Percentiles rank a stretch among this genome's conserved stretches.
phyloP scores from a whole-genome alignment of 1,284 basidiomycete species.

The Wolfiporia cocos region DNA sequence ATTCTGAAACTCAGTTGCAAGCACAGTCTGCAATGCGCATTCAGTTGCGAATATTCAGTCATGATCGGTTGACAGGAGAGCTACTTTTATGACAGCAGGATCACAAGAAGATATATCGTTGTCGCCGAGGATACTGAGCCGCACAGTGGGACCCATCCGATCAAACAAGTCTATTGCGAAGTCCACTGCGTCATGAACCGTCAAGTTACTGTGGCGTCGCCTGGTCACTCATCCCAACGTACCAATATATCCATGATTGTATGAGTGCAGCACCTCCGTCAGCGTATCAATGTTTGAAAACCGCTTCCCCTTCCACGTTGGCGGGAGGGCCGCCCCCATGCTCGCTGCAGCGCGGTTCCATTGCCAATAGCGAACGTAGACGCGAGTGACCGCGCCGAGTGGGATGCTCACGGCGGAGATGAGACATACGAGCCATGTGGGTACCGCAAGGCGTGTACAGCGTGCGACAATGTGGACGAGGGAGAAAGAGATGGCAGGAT shows the following conservation, averaged over 20 bases:
- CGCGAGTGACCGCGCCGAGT: background rate
- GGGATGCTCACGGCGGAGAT: too few relatives aligned
- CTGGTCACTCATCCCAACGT: too few relatives aligned
- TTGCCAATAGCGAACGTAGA: constrained; percentile 3
- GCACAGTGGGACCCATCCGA: constrained; percentile 12
- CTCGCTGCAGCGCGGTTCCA: constrained; percentile 9
- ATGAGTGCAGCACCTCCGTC: constrained; percentile 4
- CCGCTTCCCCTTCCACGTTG: constrained; percentile 10
- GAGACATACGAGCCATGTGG: too few relatives aligned
- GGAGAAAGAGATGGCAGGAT: too few relatives aligned
- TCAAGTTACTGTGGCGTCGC: too few relatives aligned
- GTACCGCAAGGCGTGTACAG: too few relatives aligned
- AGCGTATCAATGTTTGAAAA: constrained; percentile 15
- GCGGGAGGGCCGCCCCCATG: constrained; percentile 14
- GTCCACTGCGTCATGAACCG: too few relatives aligned
- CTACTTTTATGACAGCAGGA: constrained; percentile 18
- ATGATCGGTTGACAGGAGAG: too few relatives aligned
- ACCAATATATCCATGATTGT: constrained; percentile 16
- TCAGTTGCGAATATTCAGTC: too few relatives aligned
- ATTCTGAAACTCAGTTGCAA: constrained; percentile 17
- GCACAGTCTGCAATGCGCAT: constrained; percentile 19
- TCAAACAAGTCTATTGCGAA: constrained; percentile 12
- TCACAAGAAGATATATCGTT: constrained; percentile 13
- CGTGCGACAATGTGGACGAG: too few relatives aligned
- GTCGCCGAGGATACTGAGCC: constrained; percentile 15